These are phyloP conservation scores for Ananas comosus DNA, from an alignment of 176 grass and related monocot genomes.

Conservation along the genomic window DNA sequence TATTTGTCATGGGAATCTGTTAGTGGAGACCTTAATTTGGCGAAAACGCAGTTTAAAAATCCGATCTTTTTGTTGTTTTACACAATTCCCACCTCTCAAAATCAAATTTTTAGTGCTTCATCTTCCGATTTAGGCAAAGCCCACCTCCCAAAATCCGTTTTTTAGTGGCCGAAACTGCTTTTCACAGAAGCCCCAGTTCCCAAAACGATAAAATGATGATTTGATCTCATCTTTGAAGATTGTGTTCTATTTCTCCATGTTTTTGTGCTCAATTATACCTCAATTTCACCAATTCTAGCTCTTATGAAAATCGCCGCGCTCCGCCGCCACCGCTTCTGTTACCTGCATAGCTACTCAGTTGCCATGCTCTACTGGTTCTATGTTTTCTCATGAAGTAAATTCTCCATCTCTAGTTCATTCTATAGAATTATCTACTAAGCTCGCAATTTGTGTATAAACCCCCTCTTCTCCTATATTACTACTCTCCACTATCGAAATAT, in stretches of 20 bases:
- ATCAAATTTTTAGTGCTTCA: neutral
- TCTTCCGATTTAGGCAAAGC: neutral
- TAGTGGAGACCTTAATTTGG: no score
- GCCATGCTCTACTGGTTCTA: conserved; percentile 85
- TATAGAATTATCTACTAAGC: conserved; percentile 5
- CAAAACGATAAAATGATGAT: neutral
- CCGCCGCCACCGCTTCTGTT: conserved; percentile 31
- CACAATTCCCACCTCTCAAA: neutral
- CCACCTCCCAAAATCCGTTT: conserved; percentile 5
- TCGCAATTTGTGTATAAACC: neutral
- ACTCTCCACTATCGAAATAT: neutral
- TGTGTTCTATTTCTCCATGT: neutral
- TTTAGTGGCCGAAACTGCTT: neutral
- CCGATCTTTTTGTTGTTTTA: neutral
- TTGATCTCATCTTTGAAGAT: no score
- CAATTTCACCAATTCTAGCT: conserved; percentile 31
- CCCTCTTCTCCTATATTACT: neutral
- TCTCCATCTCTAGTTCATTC: conserved; percentile 3
- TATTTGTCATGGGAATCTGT: no score
- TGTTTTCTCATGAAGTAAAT: conserved; percentile 61
- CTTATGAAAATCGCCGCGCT: conserved; percentile 43
- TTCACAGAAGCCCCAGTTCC: neutral
- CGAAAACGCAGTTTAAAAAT: no score
- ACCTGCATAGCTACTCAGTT: conserved; percentile 61
- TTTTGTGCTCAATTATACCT: conserved; percentile 22